These are phyloP conservation scores for Rhinocladiella similis DNA, from an alignment of 2,329 filamentous ascomycete species.

Conservation along the genomic window DNA sequence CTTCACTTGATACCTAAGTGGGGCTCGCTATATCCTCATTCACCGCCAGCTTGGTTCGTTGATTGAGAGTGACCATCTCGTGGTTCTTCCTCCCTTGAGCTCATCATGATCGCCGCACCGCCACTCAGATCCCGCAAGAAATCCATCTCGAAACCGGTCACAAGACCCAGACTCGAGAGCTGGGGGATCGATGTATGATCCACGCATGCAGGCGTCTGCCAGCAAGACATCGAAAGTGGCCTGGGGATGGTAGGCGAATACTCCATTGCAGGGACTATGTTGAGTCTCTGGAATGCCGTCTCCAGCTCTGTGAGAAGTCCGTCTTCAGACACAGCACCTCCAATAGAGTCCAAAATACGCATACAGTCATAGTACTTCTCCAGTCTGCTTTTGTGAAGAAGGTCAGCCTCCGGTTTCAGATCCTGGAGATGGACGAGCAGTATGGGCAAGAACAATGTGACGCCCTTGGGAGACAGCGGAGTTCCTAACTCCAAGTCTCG, in stretches of 20 bases:
- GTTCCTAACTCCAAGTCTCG: constrained; percentile 71
- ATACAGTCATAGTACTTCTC: constrained; percentile 15
- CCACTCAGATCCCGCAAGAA: not conserved
- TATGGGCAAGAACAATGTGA: constrained; percentile 84
- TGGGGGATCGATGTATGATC: constrained; percentile 28
- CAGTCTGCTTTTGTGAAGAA: constrained; percentile 3
- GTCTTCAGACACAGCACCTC: constrained; percentile 1
- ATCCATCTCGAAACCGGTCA: not conserved
- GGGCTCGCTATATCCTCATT: too few relatives aligned
- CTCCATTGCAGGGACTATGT: constrained; percentile 7
- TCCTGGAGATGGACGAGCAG: constrained; percentile 93
- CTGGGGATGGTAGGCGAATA: not conserved
- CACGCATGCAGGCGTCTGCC: not conserved
- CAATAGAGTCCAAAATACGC: constrained; percentile 7
- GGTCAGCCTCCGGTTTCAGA: constrained; percentile 55
- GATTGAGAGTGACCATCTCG: too few relatives aligned
- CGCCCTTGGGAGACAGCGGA: constrained; percentile 82
- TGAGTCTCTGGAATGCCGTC: constrained; percentile 6
- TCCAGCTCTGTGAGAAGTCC: constrained; percentile 7
- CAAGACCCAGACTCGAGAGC: not conserved
- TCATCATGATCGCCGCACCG: too few relatives aligned
- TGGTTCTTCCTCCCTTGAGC: too few relatives aligned
- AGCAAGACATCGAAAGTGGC: not conserved
- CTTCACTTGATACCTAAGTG: too few relatives aligned
- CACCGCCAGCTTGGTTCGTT: too few relatives aligned